phyloP scores from a whole-genome alignment of 306 rosid genomes.

The Heteromeles arbutifolia region DNA sequence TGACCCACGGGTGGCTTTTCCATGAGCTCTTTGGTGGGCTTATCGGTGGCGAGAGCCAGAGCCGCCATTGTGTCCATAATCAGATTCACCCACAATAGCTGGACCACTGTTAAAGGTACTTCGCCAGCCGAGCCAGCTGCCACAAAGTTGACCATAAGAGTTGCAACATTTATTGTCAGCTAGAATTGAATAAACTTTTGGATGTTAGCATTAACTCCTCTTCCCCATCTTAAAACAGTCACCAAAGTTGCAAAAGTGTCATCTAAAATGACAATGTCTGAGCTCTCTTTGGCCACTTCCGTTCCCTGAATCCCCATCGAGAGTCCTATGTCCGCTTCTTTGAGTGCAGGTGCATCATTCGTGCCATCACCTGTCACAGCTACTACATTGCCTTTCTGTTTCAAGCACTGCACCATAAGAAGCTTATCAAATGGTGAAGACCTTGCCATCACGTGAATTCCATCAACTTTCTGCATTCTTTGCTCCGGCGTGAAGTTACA shows the following conservation, averaged over 20 bases:
- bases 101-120: constrained; percentile 17
- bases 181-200: constrained; percentile 34
- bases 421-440: constrained; percentile 30
- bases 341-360: constrained; percentile 25
- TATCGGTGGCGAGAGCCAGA: constrained; percentile 26
- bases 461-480: constrained; percentile 29
- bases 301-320: constrained; percentile 38
- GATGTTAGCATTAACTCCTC: constrained; percentile 26
- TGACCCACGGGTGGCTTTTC: constrained; percentile 10
- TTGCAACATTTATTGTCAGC: constrained; percentile 21
- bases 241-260: constrained; percentile 24
- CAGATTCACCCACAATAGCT: constrained; percentile 27
- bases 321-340: constrained; percentile 28
- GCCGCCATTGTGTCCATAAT: constrained; percentile 28
- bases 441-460: constrained; percentile 31
- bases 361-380: constrained; percentile 29
- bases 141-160: constrained; percentile 25
- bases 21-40: constrained; percentile 22
- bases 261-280: constrained; percentile 27
- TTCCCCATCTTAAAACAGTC: constrained; percentile 29
- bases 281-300: constrained; percentile 22
- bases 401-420: constrained; percentile 31
- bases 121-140: constrained; percentile 18
- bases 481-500: constrained; percentile 20
- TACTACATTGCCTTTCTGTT: constrained; percentile 32